These are phyloP conservation scores for Cryptosporidium xiaoi DNA, from an alignment of 169 alveolate genomes.

Conservation along the genomic window DNA sequence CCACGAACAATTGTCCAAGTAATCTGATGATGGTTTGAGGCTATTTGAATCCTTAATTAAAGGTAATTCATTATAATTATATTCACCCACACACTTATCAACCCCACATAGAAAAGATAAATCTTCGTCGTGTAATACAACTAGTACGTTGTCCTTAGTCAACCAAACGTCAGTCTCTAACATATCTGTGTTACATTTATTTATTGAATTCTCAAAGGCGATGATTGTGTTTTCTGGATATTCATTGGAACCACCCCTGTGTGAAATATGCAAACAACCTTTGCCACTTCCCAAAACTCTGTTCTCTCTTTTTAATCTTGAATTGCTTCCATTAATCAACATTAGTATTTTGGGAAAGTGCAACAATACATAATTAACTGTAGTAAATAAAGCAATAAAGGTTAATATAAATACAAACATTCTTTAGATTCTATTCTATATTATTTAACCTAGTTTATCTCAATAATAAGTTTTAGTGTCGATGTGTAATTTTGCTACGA, in stretches of 20 bases:
- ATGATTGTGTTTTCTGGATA: conserved; percentile 74
- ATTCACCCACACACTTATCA: conserved; percentile 26
- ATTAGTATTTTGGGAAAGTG: conserved; percentile 31
- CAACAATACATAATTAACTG: conserved; percentile 22
- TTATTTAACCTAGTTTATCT: too few relatives aligned
- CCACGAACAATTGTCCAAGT: conserved; percentile 25
- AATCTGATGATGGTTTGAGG: conserved; percentile 56
- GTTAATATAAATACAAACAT: not conserved
- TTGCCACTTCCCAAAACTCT: conserved; percentile 49
- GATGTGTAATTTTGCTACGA: too few relatives aligned
- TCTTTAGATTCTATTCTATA: too few relatives aligned
- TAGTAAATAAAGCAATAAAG: not conserved
- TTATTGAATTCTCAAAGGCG: conserved; percentile 75
- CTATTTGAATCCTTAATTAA: conserved; percentile 46
- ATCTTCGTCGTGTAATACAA: conserved; percentile 76
- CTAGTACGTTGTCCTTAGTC: conserved; percentile 74
- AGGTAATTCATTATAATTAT: conserved; percentile 37
- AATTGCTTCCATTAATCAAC: conserved; percentile 18
- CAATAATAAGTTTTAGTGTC: too few relatives aligned
- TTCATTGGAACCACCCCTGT: conserved; percentile 78
- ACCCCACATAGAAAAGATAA: conserved; percentile 49
- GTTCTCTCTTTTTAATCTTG: conserved; percentile 7
- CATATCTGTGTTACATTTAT: conserved; percentile 75
- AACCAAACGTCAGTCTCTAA: conserved; percentile 78
- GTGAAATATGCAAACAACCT: conserved; percentile 75